Conservation (phyloP, 257 asterid species). For the Paulownia fortunei region DNA sequence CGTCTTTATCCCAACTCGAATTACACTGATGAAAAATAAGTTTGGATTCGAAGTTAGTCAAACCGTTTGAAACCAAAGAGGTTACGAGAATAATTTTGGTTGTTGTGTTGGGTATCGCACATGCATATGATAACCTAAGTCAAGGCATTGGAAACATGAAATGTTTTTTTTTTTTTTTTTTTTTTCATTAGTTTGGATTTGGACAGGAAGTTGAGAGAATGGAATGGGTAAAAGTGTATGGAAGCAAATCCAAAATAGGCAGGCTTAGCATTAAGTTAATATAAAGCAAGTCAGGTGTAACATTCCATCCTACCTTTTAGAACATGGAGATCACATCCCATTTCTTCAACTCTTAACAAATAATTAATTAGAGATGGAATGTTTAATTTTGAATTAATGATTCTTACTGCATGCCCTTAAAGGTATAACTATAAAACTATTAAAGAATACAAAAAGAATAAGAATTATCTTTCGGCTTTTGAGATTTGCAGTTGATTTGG, state of each 20-base stretch:
- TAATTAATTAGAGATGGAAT: neutral
- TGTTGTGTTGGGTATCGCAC: neutral
- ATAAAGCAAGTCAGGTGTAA: neutral
- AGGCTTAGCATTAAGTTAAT: neutral
- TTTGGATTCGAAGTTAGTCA: too few relatives aligned
- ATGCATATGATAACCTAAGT: neutral
- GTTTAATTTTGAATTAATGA: neutral
- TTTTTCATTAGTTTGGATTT: neutral
- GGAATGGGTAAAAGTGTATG: neutral
- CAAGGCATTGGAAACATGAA: neutral
- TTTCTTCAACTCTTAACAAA: neutral
- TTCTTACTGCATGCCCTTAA: neutral
- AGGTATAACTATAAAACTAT: neutral
- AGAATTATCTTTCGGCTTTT: too few relatives aligned
- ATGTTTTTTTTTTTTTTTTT: too few relatives aligned
- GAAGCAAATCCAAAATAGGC: neutral
- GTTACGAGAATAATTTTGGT: neutral
- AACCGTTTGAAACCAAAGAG: neutral
- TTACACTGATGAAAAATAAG: too few relatives aligned
- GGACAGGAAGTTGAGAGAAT: neutral
- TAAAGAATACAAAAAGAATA: too few relatives aligned
- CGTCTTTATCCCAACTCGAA: too few relatives aligned
- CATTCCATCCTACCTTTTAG: slow-evolving; percentile 5
- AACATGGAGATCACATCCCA: slow-evolving; percentile 25
- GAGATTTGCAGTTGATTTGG: too few relatives aligned